A percentile compares a stretch with the other conserved stretches of the same genome.
Evolutionary conservation across 345 rosid species (phyloP).

Genomic region (Gossypium australe): DNA sequence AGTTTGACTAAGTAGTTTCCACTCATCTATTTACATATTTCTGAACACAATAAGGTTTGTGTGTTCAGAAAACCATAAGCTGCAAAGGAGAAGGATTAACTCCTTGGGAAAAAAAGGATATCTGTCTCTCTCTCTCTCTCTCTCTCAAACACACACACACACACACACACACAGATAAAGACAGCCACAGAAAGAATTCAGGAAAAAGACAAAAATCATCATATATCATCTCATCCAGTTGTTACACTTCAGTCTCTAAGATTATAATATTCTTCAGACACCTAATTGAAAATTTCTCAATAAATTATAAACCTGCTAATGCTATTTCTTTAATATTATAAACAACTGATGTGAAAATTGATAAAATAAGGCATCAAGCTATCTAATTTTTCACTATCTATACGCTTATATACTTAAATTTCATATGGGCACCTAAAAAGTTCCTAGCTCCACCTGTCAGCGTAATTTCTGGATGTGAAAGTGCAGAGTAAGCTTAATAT

Average conservation of each 20-base stretch:
- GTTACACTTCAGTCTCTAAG: neutral
- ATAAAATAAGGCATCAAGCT: neutral
- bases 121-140: neutral
- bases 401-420: neutral
- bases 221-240: conserved; percentile 1
- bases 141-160: neutral
- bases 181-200: neutral
- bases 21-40: neutral
- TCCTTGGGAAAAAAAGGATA: neutral
- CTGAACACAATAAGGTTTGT: neutral
- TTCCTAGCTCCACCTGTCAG: neutral
- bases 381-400: neutral
- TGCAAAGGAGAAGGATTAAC: neutral
- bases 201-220: neutral
- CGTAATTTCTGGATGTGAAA: neutral
- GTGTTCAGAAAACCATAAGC: neutral
- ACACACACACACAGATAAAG: neutral
- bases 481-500: neutral
- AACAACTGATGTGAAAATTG: neutral
- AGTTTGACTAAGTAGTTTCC: neutral
- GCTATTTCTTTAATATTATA: neutral
- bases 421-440: neutral
- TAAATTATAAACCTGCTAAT: neutral
- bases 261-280: neutral
- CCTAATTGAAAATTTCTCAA: neutral